Conservation (phyloP, 306 rosid genomes). For the Astragalus membranaceus region DNA sequence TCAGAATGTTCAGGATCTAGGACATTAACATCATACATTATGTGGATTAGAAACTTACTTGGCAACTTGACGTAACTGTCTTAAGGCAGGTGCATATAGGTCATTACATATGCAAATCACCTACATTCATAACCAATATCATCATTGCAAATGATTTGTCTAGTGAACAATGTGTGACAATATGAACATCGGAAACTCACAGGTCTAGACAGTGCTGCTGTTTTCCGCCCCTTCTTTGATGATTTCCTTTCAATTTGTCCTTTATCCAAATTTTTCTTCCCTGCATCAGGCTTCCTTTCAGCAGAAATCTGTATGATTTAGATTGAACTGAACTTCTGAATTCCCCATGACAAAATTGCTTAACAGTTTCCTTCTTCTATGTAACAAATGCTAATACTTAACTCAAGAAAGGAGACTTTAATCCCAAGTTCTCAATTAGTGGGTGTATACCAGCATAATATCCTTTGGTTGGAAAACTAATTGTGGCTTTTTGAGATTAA, state of each 20-base stretch:
- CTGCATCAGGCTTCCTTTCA: constrained; percentile 58
- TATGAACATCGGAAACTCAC: constrained; percentile 55
- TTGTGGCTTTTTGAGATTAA: not conserved
- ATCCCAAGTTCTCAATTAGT: not conserved
- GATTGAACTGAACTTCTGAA: constrained; percentile 7
- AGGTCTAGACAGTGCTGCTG: constrained; percentile 62
- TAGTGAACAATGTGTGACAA: constrained; percentile 10
- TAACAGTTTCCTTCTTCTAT: not conserved
- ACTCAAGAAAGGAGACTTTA: not conserved
- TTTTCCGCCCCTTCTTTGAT: constrained; percentile 55
- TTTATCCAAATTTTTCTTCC: constrained; percentile 47
- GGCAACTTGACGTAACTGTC: constrained; percentile 85
- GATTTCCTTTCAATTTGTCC: constrained; percentile 49
- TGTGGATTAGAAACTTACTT: constrained; percentile 57
- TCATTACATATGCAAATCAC: constrained; percentile 98
- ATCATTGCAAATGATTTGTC: constrained; percentile 10
- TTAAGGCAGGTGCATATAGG: constrained; percentile 84
- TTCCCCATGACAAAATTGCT: constrained; percentile 6
- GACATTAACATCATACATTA: constrained; percentile 1
- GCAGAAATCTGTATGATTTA: constrained; percentile 47
- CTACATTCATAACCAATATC: constrained; percentile 37
- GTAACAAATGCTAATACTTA: not conserved
- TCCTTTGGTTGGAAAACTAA: not conserved
- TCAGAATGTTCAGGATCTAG: not conserved
- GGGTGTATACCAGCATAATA: constrained; percentile 4